Percentiles rank a stretch among this genome's conserved stretches.
Evolutionary conservation across 495 filamentous ascomycete genomes (phyloP).

Genomic region (Pyronema domesticum): DNA sequence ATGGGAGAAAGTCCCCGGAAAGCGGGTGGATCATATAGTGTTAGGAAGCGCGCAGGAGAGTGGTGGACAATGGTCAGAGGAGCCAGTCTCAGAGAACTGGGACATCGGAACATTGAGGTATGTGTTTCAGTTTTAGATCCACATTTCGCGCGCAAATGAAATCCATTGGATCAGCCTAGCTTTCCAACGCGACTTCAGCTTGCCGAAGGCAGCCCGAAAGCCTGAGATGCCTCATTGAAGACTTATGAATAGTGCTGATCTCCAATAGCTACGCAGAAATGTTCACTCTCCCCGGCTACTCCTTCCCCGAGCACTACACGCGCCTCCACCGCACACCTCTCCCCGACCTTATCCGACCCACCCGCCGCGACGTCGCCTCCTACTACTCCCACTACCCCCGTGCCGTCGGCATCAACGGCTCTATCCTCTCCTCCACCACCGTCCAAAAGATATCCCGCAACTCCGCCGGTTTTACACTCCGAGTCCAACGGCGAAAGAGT

Average conservation of each 20-base stretch:
- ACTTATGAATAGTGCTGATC: constrained; percentile 15
- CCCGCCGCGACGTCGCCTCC: constrained; percentile 38
- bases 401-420: constrained; percentile 35
- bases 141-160: too few relatives aligned
- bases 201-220: too few relatives aligned
- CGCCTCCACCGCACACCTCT: constrained; percentile 29
- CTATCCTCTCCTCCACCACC: constrained; percentile 31
- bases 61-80: constrained; percentile 49
- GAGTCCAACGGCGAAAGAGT: constrained; percentile 6
- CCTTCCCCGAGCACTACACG: constrained; percentile 38
- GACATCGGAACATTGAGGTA: constrained; percentile 36
- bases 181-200: neutral
- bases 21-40: constrained; percentile 39
- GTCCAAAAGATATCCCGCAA: constrained; percentile 32
- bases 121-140: neutral
- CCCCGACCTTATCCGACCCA: constrained; percentile 39
- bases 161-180: too few relatives aligned
- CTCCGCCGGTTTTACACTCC: constrained; percentile 30
- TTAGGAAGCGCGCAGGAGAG: constrained; percentile 36
- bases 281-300: constrained; percentile 47
- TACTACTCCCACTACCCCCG: constrained; percentile 41
- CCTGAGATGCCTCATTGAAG: constrained; percentile 3
- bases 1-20: constrained; percentile 37
- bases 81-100: constrained; percentile 36
- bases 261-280: constrained; percentile 42